A percentile compares a stretch with the other conserved stretches of the same genome.
phyloP scores from a whole-genome alignment of 2,329 filamentous ascomycete species.

The Juglanconis sp. region DNA sequence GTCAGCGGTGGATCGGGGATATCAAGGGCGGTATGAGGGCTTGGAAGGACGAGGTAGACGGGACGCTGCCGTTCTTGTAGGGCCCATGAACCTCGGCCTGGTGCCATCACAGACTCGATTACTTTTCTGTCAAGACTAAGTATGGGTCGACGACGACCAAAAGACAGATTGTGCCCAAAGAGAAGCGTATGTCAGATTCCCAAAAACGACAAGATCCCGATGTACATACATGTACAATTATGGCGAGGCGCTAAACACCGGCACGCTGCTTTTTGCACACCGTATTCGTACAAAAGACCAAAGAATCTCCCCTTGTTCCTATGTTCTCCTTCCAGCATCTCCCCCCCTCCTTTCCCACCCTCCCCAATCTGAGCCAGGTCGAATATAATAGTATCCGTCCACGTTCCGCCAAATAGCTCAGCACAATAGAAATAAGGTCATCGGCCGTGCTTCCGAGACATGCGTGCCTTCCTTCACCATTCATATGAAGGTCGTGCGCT shows the following conservation, averaged over 20 bases:
- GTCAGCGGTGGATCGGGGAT: constrained; percentile 62
- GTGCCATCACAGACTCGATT: not conserved
- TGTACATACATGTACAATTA: constrained; percentile 17
- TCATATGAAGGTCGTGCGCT: constrained; percentile 66
- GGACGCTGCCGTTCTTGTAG: constrained; percentile 51
- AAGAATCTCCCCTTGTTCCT: not conserved
- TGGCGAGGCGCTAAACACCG: constrained; percentile 29
- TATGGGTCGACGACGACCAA: constrained; percentile 12
- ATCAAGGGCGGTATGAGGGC: constrained; percentile 68
- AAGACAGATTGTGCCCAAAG: not conserved
- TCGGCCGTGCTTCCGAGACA: not conserved
- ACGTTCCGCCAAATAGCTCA: not conserved
- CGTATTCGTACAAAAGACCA: constrained; percentile 12
- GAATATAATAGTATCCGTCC: not conserved
- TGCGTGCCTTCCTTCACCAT: not conserved
- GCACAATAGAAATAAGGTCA: too few relatives aligned
- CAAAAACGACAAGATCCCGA: not conserved
- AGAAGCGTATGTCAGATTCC: constrained; percentile 14
- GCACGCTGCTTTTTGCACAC: constrained; percentile 1
- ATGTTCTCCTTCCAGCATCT: too few relatives aligned
- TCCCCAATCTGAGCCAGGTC: not conserved
- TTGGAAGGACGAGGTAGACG: constrained; percentile 69
- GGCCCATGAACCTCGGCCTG: not conserved
- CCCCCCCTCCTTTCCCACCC: too few relatives aligned
- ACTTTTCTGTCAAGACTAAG: not conserved